Evolutionary conservation across 805 yeast species (phyloP).

Genomic region (Schizosaccharomyces pombe): ASM294v3 CU329670.1:530501-531000

Average conservation of each 20-base stretch:
- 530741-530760: conserved; percentile 90
- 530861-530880: conserved; percentile 86
- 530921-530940: conserved; percentile 99
- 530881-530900: conserved; percentile 82
- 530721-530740: conserved; percentile 76
- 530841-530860: conserved; percentile 62
- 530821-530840: conserved; percentile 94
- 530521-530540: conserved; percentile 4
- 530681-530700: conserved; percentile 81
- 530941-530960: conserved; percentile 98
- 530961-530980: conserved; percentile 82
- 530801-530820: conserved; percentile 97
- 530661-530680: conserved; percentile 44
- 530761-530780: conserved; percentile 70
- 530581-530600: conserved; percentile 75
- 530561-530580: conserved; percentile 96
- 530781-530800: conserved; percentile 87
- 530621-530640: conserved; percentile 77
- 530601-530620: conserved; percentile 54
- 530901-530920: conserved; percentile 92
- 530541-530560: conserved; percentile 83
- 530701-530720: conserved; percentile 75
- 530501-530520: too few species aligned
- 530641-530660: conserved; percentile 64
- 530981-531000: conserved; percentile 42